Conservation (phyloP, 176 grass and related monocot species). For the Neostapfia colusana region DNA sequence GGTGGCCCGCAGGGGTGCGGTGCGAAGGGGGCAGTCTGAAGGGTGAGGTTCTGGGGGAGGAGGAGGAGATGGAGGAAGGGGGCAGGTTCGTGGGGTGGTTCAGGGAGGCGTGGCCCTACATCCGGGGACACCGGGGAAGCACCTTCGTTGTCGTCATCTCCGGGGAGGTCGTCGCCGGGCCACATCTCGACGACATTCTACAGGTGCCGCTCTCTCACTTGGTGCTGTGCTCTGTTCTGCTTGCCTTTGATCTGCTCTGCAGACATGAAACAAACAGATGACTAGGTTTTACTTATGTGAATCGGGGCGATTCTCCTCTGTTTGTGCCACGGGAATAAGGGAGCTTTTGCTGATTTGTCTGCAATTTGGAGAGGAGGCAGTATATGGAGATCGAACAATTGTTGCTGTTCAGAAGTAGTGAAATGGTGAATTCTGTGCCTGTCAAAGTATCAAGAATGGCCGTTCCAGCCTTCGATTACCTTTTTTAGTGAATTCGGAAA, state of each 20-base stretch:
- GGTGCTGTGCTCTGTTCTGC: background rate
- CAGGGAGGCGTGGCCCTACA: slow-evolving; percentile 82
- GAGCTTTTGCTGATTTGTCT: background rate
- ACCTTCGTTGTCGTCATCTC: slow-evolving; percentile 85
- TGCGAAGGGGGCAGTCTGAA: background rate
- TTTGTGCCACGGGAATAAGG: background rate
- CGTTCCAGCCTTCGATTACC: background rate
- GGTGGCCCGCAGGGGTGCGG: background rate
- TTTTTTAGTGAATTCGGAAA: background rate
- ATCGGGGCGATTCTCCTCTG: background rate
- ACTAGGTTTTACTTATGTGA: background rate
- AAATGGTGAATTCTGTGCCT: background rate
- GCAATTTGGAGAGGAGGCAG: background rate
- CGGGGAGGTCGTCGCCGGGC: slow-evolving; percentile 65
- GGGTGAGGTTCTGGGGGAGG: background rate
- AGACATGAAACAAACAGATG: background rate
- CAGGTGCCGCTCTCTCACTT: slow-evolving; percentile 40
- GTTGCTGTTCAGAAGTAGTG: background rate
- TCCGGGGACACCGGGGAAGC: slow-evolving; percentile 77
- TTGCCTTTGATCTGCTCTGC: background rate
- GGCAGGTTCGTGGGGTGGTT: slow-evolving; percentile 75
- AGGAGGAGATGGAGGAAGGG: slow-evolving; percentile 33
- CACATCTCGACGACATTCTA: slow-evolving; percentile 68
- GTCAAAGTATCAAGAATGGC: background rate
- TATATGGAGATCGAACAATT: background rate